These are phyloP conservation scores for Perkinsus olseni DNA, from an alignment of 169 alveolate genomes.

Conservation along the genomic window DNA sequence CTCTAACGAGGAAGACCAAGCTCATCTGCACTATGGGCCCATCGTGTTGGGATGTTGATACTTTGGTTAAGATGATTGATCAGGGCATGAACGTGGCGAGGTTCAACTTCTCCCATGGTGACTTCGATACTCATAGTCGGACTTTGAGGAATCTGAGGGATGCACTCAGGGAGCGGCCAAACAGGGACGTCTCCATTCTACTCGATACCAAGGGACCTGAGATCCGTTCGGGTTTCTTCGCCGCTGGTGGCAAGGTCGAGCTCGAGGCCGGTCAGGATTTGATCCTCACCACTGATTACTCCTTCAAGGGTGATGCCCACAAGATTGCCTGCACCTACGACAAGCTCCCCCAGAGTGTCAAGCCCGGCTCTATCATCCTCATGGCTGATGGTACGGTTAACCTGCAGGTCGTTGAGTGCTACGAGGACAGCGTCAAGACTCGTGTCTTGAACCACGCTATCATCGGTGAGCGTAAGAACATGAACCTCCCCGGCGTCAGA, in stretches of 20 bases:
- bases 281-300: constrained; percentile 85
- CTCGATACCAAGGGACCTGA: constrained; percentile 99
- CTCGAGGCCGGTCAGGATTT: constrained; percentile 82
- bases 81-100: constrained; percentile 96
- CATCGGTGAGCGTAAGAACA: constrained; percentile 92
- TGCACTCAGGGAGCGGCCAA: constrained; percentile 85
- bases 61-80: constrained; percentile 78
- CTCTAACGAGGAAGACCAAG: constrained; percentile 76
- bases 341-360: constrained; percentile 82
- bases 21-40: constrained; percentile 97
- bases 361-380: constrained; percentile 82
- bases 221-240: constrained; percentile 90
- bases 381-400: constrained; percentile 90
- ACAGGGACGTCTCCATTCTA: constrained; percentile 78
- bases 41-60: constrained; percentile 81
- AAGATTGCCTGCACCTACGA: constrained; percentile 86
- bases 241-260: constrained; percentile 60
- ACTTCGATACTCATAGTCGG: constrained; percentile 83
- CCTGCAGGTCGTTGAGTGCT: constrained; percentile 5
- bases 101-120: constrained; percentile 97
- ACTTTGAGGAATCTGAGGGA: constrained; percentile 71
- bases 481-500: constrained; percentile 94
- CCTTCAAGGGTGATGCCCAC: constrained; percentile 76
- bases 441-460: constrained; percentile 81
- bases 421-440: constrained; percentile 60